These are phyloP conservation scores for Nigrospora osmanthi DNA, from an alignment of 2,329 filamentous ascomycete species.

Conservation along the genomic window DNA sequence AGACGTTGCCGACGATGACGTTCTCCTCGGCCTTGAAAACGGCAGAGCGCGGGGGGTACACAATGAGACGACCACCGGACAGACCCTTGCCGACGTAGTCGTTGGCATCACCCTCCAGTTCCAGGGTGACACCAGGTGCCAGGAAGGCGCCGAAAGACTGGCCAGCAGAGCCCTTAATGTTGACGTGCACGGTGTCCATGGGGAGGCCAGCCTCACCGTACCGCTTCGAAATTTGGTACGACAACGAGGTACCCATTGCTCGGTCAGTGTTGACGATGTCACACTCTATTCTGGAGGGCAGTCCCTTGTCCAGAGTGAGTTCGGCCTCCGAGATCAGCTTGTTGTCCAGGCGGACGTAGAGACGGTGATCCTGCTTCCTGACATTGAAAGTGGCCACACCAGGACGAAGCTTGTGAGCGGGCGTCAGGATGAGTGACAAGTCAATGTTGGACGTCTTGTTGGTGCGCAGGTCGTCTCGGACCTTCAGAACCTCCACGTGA, in stretches of 20 bases:
- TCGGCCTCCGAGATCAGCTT: conserved; percentile 96
- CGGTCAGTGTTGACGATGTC: conserved; percentile 96
- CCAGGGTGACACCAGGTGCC: conserved; percentile 85
- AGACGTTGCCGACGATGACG: conserved; percentile 86
- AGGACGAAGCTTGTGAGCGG: conserved; percentile 89
- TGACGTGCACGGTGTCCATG: conserved; percentile 89
- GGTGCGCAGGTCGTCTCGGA: conserved; percentile 81
- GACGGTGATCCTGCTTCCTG: conserved; percentile 91
- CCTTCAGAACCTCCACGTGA: conserved; percentile 76
- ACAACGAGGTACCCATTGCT: conserved; percentile 85
- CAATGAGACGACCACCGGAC: conserved; percentile 84
- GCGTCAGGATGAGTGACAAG: conserved; percentile 83
- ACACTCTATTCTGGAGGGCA: conserved; percentile 88
- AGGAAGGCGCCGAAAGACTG: conserved; percentile 95
- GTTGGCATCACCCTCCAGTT: conserved; percentile 92
- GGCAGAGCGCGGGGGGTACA: conserved; percentile 85
- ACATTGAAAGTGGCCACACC: conserved; percentile 97
- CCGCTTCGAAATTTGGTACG: conserved; percentile 89
- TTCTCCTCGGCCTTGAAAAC: conserved; percentile 97
- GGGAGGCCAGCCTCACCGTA: conserved; percentile 86
- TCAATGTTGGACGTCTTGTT: conserved; percentile 91
- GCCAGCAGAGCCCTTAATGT: conserved; percentile 92
- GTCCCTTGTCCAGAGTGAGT: conserved; percentile 85
- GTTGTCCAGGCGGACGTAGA: conserved; percentile 90
- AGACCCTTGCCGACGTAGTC: conserved; percentile 96